A percentile compares a stretch with the other conserved stretches of the same genome.
These are phyloP conservation scores for Penicillium macrosclerotiorum DNA, from an alignment of 495 filamentous ascomycete species.

Conservation along the genomic window DNA sequence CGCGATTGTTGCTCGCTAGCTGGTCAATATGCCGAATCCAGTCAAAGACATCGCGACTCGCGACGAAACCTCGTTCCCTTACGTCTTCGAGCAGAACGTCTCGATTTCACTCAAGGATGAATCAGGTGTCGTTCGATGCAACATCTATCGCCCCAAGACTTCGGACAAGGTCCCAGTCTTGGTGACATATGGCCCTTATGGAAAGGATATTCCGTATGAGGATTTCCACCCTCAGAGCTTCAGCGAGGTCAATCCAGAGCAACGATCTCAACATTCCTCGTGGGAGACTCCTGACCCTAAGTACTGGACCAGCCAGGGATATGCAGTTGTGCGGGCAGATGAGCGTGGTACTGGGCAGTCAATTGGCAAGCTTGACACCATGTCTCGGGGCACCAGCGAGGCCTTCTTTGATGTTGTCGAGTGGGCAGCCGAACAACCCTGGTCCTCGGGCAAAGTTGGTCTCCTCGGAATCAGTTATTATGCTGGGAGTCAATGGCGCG, in stretches of 20 bases:
- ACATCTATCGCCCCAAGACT: constrained; percentile 40
- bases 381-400: constrained; percentile 57
- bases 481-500: constrained; percentile 62
- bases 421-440: constrained; percentile 59
- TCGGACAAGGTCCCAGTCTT: constrained; percentile 31
- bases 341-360: constrained; percentile 59
- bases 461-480: constrained; percentile 62
- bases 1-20: not conserved
- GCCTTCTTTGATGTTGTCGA: constrained; percentile 63
- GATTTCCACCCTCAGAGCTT: constrained; percentile 42
- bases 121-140: constrained; percentile 38
- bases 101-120: constrained; percentile 30
- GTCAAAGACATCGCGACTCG: constrained; percentile 40
- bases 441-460: constrained; percentile 62
- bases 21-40: constrained; percentile 35
- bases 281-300: constrained; percentile 66
- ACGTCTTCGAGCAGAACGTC: constrained; percentile 41
- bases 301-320: constrained; percentile 61
- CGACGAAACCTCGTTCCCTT: constrained; percentile 31
- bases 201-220: constrained; percentile 48
- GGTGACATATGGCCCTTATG: constrained; percentile 56
- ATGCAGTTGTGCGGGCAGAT: constrained; percentile 59
- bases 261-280: constrained; percentile 50
- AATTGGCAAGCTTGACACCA: constrained; percentile 57
- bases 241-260: constrained; percentile 49